Base-by-base conservation (phyloP, 495 filamentous ascomycete species). In the Talaromyces trachyspermus region DNA sequence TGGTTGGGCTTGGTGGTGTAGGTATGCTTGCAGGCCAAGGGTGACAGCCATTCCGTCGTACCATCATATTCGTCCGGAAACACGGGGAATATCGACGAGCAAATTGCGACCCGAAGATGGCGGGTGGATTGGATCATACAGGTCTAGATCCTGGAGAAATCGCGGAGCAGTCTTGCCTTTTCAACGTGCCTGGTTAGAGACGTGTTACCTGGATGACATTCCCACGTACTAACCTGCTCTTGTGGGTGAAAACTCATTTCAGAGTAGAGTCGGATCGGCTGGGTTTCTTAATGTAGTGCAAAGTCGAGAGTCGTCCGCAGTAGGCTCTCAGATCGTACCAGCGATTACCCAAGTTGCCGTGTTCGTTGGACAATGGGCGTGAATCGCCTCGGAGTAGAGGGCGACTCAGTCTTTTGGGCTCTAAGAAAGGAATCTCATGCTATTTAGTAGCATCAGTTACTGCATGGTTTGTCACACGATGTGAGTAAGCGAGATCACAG, bases 101-200 rank as follows among this genome's bases (percentile, higher is more conserved):
- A 78, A 48, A 55, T 83, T 83, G 39, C 64, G 69, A 36, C 69
- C 70, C 18, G 61, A 68, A 14, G 53, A 56, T 46, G 66, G 58
- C 20, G 68, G 68, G 44, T 74, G 61, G 17, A 64, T 62, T 18
- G 78, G 73, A 52, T 85, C 79, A 54, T 81, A 82, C 24, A 60
- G 51, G 18, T 67, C 48, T 37, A 85, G 64, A 58, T 84, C 81
- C 48, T 77, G 60, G 35, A 77, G 61, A 43, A 85, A 69, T 39
- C 76, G 74, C 8, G 80, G 81, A 41, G 78, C 74, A 50, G 76
- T 78, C 64, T 83, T 84, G 50, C 81, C 81, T 79, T 14, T 42
- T 42, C 20, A 17, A 42, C 14, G 23, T 39, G 8, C 24, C 5
- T 26, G 4, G 12, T 15, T 24, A 8, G 26, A 23, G 26, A 11